Evolutionary conservation across 192 early-diverging fungal species (phyloP).

Genomic region (Rhizophlyctis rosea): DNA sequence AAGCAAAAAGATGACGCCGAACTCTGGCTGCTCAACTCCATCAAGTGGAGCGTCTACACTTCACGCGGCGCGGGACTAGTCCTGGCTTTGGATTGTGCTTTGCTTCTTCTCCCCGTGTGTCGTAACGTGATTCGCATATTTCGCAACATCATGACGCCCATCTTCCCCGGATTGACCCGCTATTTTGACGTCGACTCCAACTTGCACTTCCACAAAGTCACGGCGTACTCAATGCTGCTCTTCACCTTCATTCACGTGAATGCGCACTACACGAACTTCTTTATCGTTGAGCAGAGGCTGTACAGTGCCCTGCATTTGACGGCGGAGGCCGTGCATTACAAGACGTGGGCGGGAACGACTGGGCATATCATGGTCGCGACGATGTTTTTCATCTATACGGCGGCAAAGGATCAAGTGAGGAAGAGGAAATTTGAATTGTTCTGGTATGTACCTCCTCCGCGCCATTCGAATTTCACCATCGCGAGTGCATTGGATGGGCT

Average conservation of each 20-base stretch:
- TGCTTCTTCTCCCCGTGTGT: conserved; percentile 56
- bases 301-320: conserved; percentile 12
- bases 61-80: conserved; percentile 59
- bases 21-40: conserved; percentile 46
- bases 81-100: conserved; percentile 48
- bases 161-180: conserved; percentile 53
- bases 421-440: conserved; percentile 67
- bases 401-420: conserved; percentile 55
- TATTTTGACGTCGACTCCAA: conserved; percentile 70
- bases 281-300: conserved; percentile 18
- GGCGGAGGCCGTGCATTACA: conserved; percentile 34
- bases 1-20: conserved; percentile 49
- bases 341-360: conserved; percentile 52
- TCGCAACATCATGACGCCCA: conserved; percentile 43
- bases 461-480: too few species aligned
- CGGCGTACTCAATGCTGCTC: conserved; percentile 64
- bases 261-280: conserved; percentile 61
- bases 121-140: conserved; percentile 51
- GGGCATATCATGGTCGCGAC: conserved; percentile 66
- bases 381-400: conserved; percentile 56
- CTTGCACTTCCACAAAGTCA: conserved; percentile 72
- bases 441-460: conserved; percentile 49
- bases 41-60: conserved; percentile 48
- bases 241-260: conserved; percentile 57
- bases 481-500: too few species aligned